A percentile compares a stretch with the other conserved stretches of the same genome.
Conservation (phyloP, 495 filamentous ascomycete genomes). For the Aspergillus mulundensis region DNA sequence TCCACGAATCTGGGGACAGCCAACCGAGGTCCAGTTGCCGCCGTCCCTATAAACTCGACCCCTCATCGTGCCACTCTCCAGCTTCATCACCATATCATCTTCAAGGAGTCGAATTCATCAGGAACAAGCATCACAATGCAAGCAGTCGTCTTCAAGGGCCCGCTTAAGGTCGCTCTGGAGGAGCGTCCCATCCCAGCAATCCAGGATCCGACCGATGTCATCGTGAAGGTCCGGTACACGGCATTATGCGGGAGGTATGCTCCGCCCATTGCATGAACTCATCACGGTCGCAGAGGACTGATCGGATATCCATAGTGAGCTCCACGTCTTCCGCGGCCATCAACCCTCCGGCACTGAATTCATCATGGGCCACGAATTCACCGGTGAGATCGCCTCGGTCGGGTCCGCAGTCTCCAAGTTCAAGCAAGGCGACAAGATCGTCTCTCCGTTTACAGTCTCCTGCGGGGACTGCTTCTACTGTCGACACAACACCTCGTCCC, state of each 20-base stretch:
- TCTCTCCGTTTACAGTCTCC: slow-evolving; percentile 66
- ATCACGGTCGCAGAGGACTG: too few relatives aligned
- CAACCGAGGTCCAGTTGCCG: not conserved
- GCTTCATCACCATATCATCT: not conserved
- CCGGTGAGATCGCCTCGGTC: slow-evolving; percentile 60
- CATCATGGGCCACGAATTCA: slow-evolving; percentile 64
- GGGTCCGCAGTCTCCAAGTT: slow-evolving; percentile 60
- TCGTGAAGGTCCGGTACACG: slow-evolving; percentile 78
- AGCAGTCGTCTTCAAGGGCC: slow-evolving; percentile 35
- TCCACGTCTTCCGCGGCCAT: slow-evolving; percentile 79
- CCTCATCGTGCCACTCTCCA: not conserved
- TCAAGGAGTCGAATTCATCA: not conserved
- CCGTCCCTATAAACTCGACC: not conserved
- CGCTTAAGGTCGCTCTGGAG: slow-evolving; percentile 36
- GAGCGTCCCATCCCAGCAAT: slow-evolving; percentile 49
- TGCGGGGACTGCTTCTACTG: slow-evolving; percentile 86
- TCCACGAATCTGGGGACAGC: not conserved
- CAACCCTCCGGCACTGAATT: slow-evolving; percentile 54
- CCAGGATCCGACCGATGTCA: slow-evolving; percentile 65
- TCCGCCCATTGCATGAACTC: too few relatives aligned
- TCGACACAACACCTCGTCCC: slow-evolving; percentile 29
- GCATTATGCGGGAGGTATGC: slow-evolving; percentile 80
- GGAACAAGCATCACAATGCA: slow-evolving; percentile 17
- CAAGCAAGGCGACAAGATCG: slow-evolving; percentile 64
- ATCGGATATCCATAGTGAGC: slow-evolving; percentile 40